These are phyloP conservation scores for Trypanosomatidae sp. DNA, from an alignment of 208 protist genomes.

Conservation along the genomic window DNA sequence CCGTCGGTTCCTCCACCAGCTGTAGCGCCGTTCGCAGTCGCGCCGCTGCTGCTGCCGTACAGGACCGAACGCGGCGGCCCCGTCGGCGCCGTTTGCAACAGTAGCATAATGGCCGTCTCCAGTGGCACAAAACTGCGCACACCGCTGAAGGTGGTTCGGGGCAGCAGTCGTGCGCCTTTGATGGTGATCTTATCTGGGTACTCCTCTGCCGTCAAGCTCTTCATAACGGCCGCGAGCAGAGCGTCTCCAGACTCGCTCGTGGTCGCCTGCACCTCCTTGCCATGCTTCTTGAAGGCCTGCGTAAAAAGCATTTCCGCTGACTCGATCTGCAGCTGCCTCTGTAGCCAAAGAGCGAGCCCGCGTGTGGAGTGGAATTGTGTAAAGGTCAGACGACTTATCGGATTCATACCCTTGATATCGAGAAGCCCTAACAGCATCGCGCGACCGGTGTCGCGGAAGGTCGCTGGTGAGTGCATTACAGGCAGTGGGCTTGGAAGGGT, in stretches of 20 bases:
- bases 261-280: slow-evolving; percentile 22
- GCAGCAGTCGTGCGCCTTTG: slow-evolving; percentile 51
- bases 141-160: slow-evolving; percentile 55
- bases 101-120: slow-evolving; percentile 44
- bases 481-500: slow-evolving; percentile 12
- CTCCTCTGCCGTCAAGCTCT: slow-evolving; percentile 44
- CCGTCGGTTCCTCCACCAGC: too few species aligned
- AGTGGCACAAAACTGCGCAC: slow-evolving; percentile 54
- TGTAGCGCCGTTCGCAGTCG: neutral
- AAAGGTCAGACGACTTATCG: slow-evolving; percentile 55
- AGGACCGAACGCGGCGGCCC: slow-evolving; percentile 67
- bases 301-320: slow-evolving; percentile 69
- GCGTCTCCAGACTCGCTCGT: slow-evolving; percentile 17
- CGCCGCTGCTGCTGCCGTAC: neutral
- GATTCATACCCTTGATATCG: slow-evolving; percentile 83
- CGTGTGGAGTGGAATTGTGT: slow-evolving; percentile 57
- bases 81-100: slow-evolving; percentile 62
- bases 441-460: slow-evolving; percentile 79
- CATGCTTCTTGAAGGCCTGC: slow-evolving; percentile 51
- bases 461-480: slow-evolving; percentile 43
- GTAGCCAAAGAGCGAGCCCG: slow-evolving; percentile 63
- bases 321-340: slow-evolving; percentile 79
- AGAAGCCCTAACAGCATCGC: slow-evolving; percentile 75
- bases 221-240: slow-evolving; percentile 32
- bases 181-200: slow-evolving; percentile 69